Evolutionary conservation across 78 protist genomes (phyloP), one percentile per base, ranked within the genome.

Genomic region (Bigelowiella natans): DNA sequence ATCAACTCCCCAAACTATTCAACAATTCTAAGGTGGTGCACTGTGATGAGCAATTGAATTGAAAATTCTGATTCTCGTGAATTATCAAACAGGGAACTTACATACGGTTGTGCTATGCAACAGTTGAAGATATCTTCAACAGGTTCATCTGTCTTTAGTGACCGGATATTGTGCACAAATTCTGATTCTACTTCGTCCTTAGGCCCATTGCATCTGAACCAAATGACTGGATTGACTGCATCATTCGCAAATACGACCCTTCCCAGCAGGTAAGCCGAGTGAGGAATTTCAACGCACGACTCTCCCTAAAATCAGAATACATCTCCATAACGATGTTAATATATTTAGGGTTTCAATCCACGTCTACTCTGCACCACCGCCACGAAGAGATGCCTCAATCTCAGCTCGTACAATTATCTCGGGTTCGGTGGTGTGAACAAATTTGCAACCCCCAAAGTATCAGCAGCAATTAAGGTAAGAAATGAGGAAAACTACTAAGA

Each of bases 361-460:
- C 73, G 34, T 18, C 18, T 51, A 51, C 7, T 51, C 73, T 51
- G 34, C 73, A 51, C 73, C 73, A 18, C 7, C 73, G 34, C 34
- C 73, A 7, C 34, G 34, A 51, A 18, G 73, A 51, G 73, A 51
- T 91, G 93, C 90, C 93, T 98, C 87, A 98, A 98, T 92, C 89
- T 98, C 1, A 96, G 97, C 36, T 95, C 97, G 30, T 98, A 98
- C 94, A 98, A 98, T 95, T 98, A 98, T 90, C 94, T 98, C 31
- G 99, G 99, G 36, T 97, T 97, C 88, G 99, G 86, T 18, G 73
- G 73, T 26, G 18, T 7, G 7, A 51, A 51, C 18, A 51, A 18
- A 51, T 51, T 26, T 51, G 73, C 18, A 51, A 18, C 7, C 18
- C 73, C 7, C 34, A 18, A 51, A 51, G 73, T n/a, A n/a, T n/a